These are phyloP conservation scores for Colletotrichum truncatum DNA, from an alignment of 2,329 filamentous ascomycete genomes.

Conservation along the genomic window DNA sequence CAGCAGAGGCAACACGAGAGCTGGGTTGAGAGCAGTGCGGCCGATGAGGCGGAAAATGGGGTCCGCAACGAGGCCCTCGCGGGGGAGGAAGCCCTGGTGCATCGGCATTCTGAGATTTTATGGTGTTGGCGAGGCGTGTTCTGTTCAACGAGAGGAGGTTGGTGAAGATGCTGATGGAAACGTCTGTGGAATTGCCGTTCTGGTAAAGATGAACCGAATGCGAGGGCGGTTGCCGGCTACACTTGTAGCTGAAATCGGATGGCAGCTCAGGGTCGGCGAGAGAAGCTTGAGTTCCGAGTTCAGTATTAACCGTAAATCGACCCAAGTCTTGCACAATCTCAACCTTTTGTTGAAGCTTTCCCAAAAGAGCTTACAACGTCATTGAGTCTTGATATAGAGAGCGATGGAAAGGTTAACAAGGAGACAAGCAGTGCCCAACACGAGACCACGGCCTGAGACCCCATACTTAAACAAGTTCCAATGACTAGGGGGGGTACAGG, in stretches of 20 bases:
- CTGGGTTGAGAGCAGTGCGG: conserved; percentile 71
- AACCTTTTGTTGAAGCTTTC: not conserved
- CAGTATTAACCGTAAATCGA: not conserved
- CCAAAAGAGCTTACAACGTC: not conserved
- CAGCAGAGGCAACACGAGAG: conserved; percentile 69
- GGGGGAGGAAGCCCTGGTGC: conserved; percentile 61
- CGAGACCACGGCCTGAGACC: not conserved
- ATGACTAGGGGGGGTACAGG: not conserved
- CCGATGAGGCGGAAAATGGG: conserved; percentile 66
- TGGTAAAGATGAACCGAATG: not conserved
- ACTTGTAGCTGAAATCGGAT: not conserved
- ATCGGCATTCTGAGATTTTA: conserved; percentile 36
- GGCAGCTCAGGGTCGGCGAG: conserved; percentile 3
- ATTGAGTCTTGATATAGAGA: not conserved
- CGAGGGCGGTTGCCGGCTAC: not conserved
- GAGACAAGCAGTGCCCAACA: not conserved
- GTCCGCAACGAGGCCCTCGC: conserved; percentile 69
- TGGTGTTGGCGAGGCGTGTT: not conserved
- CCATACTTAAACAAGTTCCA: conserved; percentile 15
- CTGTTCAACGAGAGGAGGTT: not conserved
- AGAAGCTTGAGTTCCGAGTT: not conserved
- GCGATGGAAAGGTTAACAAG: not conserved
- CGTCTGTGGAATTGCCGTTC: not conserved
- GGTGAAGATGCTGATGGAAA: not conserved
- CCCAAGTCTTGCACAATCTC: not conserved